Evolutionary conservation across 345 rosid species (phyloP).

Genomic region (Citrus trifoliata): DNA sequence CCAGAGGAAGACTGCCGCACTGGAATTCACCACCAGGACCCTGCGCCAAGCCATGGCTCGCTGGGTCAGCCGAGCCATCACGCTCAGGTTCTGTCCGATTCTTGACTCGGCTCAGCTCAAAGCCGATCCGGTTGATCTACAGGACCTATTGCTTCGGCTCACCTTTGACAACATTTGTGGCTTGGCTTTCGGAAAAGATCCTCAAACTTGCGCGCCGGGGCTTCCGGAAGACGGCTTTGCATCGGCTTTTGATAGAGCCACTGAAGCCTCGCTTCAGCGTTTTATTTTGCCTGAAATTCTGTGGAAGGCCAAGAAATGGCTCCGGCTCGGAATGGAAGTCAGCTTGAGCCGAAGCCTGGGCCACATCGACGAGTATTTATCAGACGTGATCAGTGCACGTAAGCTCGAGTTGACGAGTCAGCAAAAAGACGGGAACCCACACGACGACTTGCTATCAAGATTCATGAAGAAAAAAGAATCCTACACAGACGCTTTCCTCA

Average conservation of each 20-base stretch:
- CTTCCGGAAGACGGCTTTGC: constrained; percentile 75
- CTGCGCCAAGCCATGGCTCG: constrained; percentile 99
- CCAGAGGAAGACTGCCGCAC: constrained; percentile 94
- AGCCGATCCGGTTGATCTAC: constrained; percentile 68
- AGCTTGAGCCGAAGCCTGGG: constrained; percentile 68
- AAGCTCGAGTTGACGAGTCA: constrained; percentile 63
- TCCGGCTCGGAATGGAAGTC: constrained; percentile 83
- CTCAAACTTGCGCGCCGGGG: constrained; percentile 70
- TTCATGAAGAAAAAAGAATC: constrained; percentile 88
- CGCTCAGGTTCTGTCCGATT: constrained; percentile 62
- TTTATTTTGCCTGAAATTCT: constrained; percentile 83
- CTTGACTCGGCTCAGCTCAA: constrained; percentile 52
- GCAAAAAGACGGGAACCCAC: constrained; percentile 43
- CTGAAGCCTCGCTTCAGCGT: constrained; percentile 85
- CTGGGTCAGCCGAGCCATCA: constrained; percentile 82
- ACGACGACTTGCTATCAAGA: constrained; percentile 83
- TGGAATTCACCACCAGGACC: constrained; percentile 94
- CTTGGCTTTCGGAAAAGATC: constrained; percentile 93
- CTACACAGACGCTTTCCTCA: constrained; percentile 70
- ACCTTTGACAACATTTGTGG: constrained; percentile 96
- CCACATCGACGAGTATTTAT: constrained; percentile 63
- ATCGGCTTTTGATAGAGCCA: constrained; percentile 82
- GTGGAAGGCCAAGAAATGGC: constrained; percentile 78
- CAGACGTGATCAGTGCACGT: constrained; percentile 64
- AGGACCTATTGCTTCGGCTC: constrained; percentile 85